These are phyloP conservation scores for Comarum palustre DNA, from an alignment of 306 rosid species.

Conservation along the genomic window DNA sequence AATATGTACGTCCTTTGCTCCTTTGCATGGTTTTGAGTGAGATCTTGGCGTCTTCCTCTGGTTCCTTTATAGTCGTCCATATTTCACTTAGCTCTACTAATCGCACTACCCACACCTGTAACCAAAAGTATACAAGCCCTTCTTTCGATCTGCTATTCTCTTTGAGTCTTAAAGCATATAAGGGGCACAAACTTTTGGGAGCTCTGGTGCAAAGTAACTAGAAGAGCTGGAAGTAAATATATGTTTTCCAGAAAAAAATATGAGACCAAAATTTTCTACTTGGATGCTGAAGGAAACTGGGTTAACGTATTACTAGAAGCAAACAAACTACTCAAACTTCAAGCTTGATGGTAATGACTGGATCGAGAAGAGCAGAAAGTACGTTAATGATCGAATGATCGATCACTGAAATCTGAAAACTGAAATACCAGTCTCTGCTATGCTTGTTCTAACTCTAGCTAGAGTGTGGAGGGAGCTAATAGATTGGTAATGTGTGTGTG, in stretches of 20 bases:
- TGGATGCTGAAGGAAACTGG: conserved; percentile 18
- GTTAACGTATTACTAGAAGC: background rate
- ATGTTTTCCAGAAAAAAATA: conserved; percentile 24
- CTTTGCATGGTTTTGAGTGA: conserved; percentile 56
- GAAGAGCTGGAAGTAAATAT: conserved; percentile 6
- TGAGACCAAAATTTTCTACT: conserved; percentile 29
- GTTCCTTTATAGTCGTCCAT: conserved; percentile 19
- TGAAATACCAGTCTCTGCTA: background rate
- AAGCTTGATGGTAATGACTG: background rate
- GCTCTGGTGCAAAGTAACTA: conserved; percentile 24
- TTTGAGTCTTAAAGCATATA: conserved; percentile 1
- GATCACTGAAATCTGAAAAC: background rate
- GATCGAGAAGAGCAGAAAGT: background rate
- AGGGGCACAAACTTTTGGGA: conserved; percentile 30
- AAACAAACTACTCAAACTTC: background rate
- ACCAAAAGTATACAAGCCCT: conserved; percentile 4
- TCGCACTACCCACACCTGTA: conserved; percentile 21
- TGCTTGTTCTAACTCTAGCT: background rate
- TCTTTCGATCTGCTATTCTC: background rate
- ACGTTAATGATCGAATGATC: background rate
- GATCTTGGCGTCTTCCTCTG: conserved; percentile 42
- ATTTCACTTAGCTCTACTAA: conserved; percentile 7
- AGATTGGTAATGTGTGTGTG: background rate
- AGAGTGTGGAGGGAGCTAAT: background rate
- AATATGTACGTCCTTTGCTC: conserved; percentile 15